Evolutionary conservation across 1,284 basidiomycete species (phyloP).

Genomic region (Moesziomyces aphidis): DNA sequence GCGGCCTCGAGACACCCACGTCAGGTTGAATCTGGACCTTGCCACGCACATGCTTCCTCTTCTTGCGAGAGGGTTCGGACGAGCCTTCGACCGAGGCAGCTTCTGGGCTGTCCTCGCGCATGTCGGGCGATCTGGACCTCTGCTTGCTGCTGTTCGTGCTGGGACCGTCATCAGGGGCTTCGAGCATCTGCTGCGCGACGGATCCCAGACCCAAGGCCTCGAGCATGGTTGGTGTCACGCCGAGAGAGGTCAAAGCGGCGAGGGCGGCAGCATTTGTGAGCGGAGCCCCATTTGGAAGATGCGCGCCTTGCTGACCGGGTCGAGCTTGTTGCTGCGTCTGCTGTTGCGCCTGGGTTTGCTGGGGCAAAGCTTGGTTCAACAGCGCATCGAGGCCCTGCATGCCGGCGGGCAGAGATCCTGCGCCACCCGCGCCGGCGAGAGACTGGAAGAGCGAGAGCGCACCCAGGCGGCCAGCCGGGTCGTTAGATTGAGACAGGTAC

Average conservation of each 20-base stretch:
- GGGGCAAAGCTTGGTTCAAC: slow-evolving; percentile 19
- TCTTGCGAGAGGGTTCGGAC: slow-evolving; percentile 40
- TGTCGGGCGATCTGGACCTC: slow-evolving; percentile 12
- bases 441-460: slow-evolving; percentile 42
- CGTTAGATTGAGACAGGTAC: slow-evolving; percentile 39
- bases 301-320: slow-evolving; percentile 9
- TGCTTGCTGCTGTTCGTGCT: slow-evolving; percentile 1
- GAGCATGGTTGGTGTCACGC: slow-evolving; percentile 40
- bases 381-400: slow-evolving; percentile 32
- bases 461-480: slow-evolving; percentile 23
- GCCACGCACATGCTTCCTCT: slow-evolving; percentile 33
- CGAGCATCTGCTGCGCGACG: slow-evolving; percentile 40
- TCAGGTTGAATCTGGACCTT: slow-evolving; percentile 14
- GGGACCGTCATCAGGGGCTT: slow-evolving; percentile 16
- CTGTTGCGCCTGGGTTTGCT: slow-evolving; percentile 2
- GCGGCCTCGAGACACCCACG: slow-evolving; percentile 8
- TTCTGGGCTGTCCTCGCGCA: slow-evolving; percentile 20
- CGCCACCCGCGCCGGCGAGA: slow-evolving; percentile 17
- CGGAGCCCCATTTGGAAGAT: slow-evolving; percentile 22
- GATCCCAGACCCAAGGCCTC: slow-evolving; percentile 43
- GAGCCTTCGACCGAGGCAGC: slow-evolving; percentile 9
- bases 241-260: slow-evolving; percentile 35
- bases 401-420: slow-evolving; percentile 10
- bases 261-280: slow-evolving; percentile 37
- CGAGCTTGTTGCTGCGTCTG: slow-evolving; percentile 19